Percentiles rank a stretch among this genome's conserved stretches.
Evolutionary conservation across 2,329 filamentous ascomycete genomes (phyloP).

Genomic region (Trichophaea hybrida): DNA sequence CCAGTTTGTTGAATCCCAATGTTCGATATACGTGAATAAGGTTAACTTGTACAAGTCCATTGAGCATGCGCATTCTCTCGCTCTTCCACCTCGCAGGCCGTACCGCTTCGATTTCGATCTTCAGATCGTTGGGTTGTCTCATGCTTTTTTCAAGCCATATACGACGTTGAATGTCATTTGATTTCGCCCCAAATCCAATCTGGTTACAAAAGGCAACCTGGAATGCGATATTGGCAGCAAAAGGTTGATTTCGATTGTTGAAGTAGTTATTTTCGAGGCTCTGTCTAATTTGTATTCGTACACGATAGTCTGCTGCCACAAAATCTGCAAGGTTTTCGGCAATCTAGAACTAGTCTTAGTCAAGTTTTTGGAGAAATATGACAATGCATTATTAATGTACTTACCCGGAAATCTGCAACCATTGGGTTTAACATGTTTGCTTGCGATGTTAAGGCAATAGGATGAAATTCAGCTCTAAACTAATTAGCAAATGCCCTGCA

Average conservation of each 20-base stretch:
- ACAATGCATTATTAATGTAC: background rate
- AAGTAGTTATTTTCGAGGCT: background rate
- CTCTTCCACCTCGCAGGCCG: too few species aligned
- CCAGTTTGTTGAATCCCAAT: background rate
- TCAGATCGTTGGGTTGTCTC: too few species aligned
- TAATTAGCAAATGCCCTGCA: background rate
- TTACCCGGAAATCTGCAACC: background rate
- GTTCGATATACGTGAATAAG: background rate
- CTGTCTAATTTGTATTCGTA: background rate
- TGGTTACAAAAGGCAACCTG: background rate
- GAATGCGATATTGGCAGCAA: background rate
- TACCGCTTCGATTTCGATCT: too few species aligned
- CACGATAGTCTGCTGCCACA: too few species aligned
- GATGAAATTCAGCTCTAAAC: background rate
- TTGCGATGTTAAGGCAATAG: background rate
- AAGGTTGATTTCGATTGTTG: background rate
- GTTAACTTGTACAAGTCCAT: too few species aligned
- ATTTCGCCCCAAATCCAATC: background rate
- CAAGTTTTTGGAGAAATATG: background rate
- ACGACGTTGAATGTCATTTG: background rate
- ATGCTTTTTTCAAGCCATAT: background rate
- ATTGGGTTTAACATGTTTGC: background rate
- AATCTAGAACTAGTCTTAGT: background rate
- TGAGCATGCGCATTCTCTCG: too few species aligned
- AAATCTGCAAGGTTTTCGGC: background rate